Evolutionary conservation across 306 rosid genomes (phyloP).

Genomic region (Cucurbita pepo): DNA sequence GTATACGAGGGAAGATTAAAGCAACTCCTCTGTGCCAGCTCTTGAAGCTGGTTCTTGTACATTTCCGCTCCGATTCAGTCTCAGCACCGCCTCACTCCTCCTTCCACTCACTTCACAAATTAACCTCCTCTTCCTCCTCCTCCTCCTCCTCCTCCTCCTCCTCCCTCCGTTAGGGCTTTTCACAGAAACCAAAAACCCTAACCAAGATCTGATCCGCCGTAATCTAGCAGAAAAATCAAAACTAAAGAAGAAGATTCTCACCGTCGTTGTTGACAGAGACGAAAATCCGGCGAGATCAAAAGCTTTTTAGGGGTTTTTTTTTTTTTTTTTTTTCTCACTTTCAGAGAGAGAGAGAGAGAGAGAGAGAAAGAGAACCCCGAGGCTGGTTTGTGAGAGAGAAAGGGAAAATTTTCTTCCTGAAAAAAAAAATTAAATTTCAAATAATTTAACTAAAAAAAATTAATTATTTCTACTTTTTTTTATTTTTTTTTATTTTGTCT

Average conservation of each 20-base stretch:
- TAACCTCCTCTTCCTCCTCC: neutral
- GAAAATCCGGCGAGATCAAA: conserved; percentile 4
- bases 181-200: neutral
- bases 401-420: neutral
- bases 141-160: neutral
- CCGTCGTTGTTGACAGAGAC: conserved; percentile 6
- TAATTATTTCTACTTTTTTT: neutral
- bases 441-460: neutral
- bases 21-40: conserved; percentile 99
- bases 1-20: conserved; percentile 94
- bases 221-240: neutral
- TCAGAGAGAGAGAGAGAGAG: neutral
- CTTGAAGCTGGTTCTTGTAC: conserved; percentile 99
- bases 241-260: neutral
- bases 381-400: neutral
- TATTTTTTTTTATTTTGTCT: neutral
- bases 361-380: neutral
- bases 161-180: neutral
- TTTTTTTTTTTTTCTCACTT: neutral
- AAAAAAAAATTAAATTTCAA: conserved; percentile 10
- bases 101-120: neutral
- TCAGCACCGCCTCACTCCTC: neutral
- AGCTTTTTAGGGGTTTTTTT: conserved; percentile 4
- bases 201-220: neutral
- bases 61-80: conserved; percentile 33